Conservation (phyloP, 768 basidiomycete species). For the Agrocybe praecox region DNA sequence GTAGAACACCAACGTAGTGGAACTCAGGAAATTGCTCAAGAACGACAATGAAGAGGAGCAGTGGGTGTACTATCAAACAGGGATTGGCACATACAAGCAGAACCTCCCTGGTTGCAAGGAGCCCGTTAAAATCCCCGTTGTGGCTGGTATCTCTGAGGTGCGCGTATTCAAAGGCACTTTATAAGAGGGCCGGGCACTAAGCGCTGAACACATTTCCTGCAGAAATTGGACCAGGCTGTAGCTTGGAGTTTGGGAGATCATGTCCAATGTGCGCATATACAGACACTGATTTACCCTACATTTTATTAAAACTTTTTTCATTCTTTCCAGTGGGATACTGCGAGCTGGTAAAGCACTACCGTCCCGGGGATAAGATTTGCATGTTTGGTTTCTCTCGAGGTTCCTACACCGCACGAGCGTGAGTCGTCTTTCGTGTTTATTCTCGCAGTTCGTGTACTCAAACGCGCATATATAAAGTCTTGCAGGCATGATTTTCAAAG, state of each 20-base stretch:
- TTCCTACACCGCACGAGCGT: conserved; percentile 10
- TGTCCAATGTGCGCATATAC: conserved; percentile 10
- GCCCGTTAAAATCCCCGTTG: conserved; percentile 8
- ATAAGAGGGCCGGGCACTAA: too few species aligned
- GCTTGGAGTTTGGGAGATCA: conserved; percentile 19
- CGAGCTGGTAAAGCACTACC: conserved; percentile 14
- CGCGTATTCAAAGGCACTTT: neutral
- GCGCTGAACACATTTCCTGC: neutral
- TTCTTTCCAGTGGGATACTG: conserved; percentile 14
- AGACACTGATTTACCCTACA: neutral
- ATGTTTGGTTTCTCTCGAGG: conserved; percentile 12
- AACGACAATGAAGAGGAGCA: conserved; percentile 10
- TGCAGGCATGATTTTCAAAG: conserved; percentile 4
- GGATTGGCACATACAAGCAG: conserved; percentile 19
- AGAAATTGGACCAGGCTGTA: conserved; percentile 15
- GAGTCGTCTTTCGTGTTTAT: too few species aligned
- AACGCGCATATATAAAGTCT: too few species aligned
- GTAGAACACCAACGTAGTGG: conserved; percentile 20
- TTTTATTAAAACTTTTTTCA: too few species aligned
- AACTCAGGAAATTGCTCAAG: conserved; percentile 16
- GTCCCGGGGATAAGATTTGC: conserved; percentile 7
- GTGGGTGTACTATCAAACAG: conserved; percentile 19
- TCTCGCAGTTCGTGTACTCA: too few species aligned
- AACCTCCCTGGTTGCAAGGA: conserved; percentile 9
- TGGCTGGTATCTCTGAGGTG: conserved; percentile 10